Conservation (phyloP, 1,284 basidiomycete species). For the Pseudozyma sp. region DNA sequence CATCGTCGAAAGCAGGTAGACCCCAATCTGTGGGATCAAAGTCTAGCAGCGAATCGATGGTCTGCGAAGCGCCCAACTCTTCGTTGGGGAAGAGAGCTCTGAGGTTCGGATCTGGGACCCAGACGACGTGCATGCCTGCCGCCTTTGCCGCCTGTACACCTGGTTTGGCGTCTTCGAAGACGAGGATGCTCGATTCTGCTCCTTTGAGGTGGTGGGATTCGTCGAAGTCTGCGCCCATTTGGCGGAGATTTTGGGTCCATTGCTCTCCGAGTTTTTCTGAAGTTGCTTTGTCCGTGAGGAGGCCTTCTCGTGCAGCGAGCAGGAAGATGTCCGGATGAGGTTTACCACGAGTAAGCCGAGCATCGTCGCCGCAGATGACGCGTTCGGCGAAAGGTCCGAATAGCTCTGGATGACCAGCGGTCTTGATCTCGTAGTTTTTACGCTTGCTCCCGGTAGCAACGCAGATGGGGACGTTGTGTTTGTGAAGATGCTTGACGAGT, state of each 20-base stretch:
- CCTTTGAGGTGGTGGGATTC: conserved; percentile 44
- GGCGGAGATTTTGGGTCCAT: conserved; percentile 41
- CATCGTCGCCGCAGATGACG: conserved; percentile 66
- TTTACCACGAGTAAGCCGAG: conserved; percentile 61
- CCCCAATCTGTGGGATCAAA: conserved; percentile 65
- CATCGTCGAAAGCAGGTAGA: conserved; percentile 57
- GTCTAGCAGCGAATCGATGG: conserved; percentile 60
- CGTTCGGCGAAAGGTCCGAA: conserved; percentile 60
- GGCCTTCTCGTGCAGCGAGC: conserved; percentile 62
- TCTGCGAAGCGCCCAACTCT: conserved; percentile 59
- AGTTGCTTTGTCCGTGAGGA: conserved; percentile 37
- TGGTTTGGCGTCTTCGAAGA: conserved; percentile 68
- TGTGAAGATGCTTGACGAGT: conserved; percentile 64
- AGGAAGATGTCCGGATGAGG: conserved; percentile 68
- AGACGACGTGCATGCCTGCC: conserved; percentile 68
- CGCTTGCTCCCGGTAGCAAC: conserved; percentile 67
- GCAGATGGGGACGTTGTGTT: conserved; percentile 65
- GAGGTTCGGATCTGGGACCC: conserved; percentile 65
- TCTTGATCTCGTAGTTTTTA: conserved; percentile 66
- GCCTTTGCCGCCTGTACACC: conserved; percentile 64
- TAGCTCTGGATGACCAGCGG: conserved; percentile 49
- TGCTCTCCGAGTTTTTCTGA: conserved; percentile 24
- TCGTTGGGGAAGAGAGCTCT: conserved; percentile 41
- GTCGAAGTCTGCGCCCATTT: conserved; percentile 58
- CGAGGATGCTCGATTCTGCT: conserved; percentile 62